Base-by-base conservation (phyloP, 495 filamentous ascomycete species). In the Podospora pseudopauciseta region DNA sequence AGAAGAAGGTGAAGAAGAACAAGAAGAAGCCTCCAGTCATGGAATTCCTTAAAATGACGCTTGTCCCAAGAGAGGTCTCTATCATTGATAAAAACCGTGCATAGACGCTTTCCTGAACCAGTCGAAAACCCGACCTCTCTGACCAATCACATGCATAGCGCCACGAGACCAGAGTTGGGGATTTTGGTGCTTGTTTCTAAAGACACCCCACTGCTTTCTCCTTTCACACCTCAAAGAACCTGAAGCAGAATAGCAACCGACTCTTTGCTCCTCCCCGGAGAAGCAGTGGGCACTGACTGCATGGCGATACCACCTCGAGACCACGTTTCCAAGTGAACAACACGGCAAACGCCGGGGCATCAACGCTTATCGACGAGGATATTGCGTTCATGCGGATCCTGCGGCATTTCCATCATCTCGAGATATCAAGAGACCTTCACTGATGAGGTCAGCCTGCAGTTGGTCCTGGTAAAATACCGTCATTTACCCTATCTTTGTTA, bases 391-490 rank as follows among this genome's bases (percentile, higher is more conserved):
- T 49, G 39, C 39, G 39, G 39, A 49, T 49, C 39, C 23, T 58
- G 55, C 55, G 55, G 55, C 18, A 58, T 58, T 58, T 58, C 55
- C 18, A 58, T 26, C 55, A 18, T 56, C 54, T 18, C 5, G 6
- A 58, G 7, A 58, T 58, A 58, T 58, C 55, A 58, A 58, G 23
- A 58, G n/a, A 58, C 55, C n/a, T 58, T 58, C 55, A 20, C n/a
- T 58, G n/a, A 69, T 67, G 68, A 72, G 68, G 70, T 72, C 67
- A 74, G 72, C 67, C 56, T 72, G 72, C 72, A 70, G 69, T 49
- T 39, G n/a, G 49, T 39, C 6, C 27, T 62, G 60, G 4, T 23
- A 2, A 39, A 3, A 13, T 49, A 18, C 13, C 30, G 23, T 23
- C 23, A 23, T 23, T 1, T 23, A 23, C 23, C 23, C 23, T 23